These are phyloP conservation scores for Rubia balearica DNA, from an alignment of 305 asterid species.

Conservation along the genomic window DNA sequence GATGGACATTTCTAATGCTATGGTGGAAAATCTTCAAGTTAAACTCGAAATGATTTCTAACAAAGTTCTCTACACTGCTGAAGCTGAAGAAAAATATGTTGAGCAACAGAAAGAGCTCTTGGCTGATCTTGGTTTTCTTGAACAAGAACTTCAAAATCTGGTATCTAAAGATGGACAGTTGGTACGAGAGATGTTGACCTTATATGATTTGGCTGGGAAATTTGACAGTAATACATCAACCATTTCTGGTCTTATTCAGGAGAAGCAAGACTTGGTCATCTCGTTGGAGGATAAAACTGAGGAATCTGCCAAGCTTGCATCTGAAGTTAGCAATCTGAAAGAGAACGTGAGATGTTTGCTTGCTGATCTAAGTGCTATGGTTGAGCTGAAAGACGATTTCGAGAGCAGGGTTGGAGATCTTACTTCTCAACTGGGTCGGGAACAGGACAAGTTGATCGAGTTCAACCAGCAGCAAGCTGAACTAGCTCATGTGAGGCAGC, in stretches of 20 bases:
- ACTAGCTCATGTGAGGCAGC: constrained; percentile 40
- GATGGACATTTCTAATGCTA: constrained; percentile 50
- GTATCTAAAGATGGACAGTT: constrained; percentile 43
- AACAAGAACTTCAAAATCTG: constrained; percentile 60
- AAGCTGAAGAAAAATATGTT: constrained; percentile 47
- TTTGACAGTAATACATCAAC: constrained; percentile 39
- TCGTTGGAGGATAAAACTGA: constrained; percentile 40
- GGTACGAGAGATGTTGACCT: constrained; percentile 43
- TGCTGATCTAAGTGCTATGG: constrained; percentile 44
- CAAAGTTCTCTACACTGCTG: constrained; percentile 46
- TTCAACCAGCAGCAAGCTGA: constrained; percentile 48
- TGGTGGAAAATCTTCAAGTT: constrained; percentile 63
- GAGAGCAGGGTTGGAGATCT: constrained; percentile 51
- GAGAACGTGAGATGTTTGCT: constrained; percentile 41
- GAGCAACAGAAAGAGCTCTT: constrained; percentile 50
- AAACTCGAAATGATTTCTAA: constrained; percentile 62
- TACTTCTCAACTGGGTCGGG: constrained; percentile 33
- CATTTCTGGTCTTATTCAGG: constrained; percentile 42
- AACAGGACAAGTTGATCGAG: constrained; percentile 30
- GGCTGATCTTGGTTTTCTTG: constrained; percentile 56
- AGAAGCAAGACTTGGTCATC: constrained; percentile 47
- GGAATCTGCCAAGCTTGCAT: constrained; percentile 48
- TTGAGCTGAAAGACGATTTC: constrained; percentile 42
- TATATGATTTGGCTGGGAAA: constrained; percentile 57
- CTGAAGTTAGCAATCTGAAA: constrained; percentile 47